These are phyloP conservation scores for Ceratobasidium sp. DNA, from an alignment of 1,284 basidiomycete genomes.

Conservation along the genomic window DNA sequence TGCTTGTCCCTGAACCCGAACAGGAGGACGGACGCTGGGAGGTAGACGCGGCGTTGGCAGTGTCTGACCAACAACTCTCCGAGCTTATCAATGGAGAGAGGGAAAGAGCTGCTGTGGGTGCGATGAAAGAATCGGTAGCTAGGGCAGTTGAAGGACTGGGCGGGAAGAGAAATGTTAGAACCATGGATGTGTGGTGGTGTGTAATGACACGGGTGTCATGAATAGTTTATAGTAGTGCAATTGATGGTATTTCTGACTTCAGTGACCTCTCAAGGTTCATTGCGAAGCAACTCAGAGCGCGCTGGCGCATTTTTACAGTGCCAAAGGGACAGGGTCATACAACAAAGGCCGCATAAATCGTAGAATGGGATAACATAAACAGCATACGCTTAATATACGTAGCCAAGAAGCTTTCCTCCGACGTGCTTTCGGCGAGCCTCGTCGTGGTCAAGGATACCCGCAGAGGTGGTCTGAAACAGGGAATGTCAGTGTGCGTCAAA, in stretches of 20 bases:
- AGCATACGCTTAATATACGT: constrained; percentile 71
- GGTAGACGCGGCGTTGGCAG: constrained; percentile 51
- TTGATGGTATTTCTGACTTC: not conserved
- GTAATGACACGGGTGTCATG: constrained; percentile 15
- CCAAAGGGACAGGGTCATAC: constrained; percentile 34
- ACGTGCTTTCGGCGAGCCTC: constrained; percentile 99
- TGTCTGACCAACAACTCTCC: constrained; percentile 50
- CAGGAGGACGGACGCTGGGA: constrained; percentile 61
- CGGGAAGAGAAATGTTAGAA: constrained; percentile 50
- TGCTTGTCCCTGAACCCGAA: constrained; percentile 53
- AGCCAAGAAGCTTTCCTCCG: constrained; percentile 90
- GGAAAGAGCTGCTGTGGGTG: constrained; percentile 54
- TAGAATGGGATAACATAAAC: constrained; percentile 41
- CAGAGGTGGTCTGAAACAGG: constrained; percentile 85
- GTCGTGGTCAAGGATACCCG: constrained; percentile 99
- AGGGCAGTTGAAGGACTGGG: constrained; percentile 49
- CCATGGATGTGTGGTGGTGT: constrained; percentile 59
- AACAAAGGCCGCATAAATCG: constrained; percentile 26
- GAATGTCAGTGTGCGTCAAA: constrained; percentile 6
- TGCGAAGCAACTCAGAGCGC: constrained; percentile 8
- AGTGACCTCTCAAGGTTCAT: not conserved
- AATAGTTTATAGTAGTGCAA: not conserved
- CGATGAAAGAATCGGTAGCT: constrained; percentile 54
- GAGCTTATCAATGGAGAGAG: constrained; percentile 52
- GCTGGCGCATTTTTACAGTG: constrained; percentile 40